Evolutionary conservation across 257 asterid species (phyloP).

Genomic region (Paraleonurus japonicus): DNA sequence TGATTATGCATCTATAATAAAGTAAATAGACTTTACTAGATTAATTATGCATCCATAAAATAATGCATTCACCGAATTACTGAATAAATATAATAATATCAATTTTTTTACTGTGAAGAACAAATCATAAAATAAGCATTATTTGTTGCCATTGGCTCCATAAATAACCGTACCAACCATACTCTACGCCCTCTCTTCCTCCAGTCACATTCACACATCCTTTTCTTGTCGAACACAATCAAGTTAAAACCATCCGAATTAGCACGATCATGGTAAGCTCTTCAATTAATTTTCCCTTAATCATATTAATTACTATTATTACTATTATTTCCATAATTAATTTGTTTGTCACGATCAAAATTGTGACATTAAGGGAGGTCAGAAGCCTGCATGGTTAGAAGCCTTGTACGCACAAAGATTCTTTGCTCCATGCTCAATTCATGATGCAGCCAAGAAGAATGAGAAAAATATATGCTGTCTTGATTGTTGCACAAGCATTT

Average conservation of each 20-base stretch:
- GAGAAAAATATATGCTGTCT: constrained; percentile 88
- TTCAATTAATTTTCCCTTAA: background rate
- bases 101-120: too few species aligned
- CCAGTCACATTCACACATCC: constrained; percentile 15
- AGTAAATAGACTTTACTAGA: too few species aligned
- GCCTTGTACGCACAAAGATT: constrained; percentile 65
- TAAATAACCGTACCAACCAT: constrained; percentile 50
- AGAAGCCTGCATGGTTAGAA: constrained; percentile 89
- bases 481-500: constrained; percentile 92
- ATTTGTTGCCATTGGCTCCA: constrained; percentile 40
- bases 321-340: background rate
- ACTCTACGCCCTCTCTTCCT: constrained; percentile 46
- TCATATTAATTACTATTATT: background rate
- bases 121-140: background rate
- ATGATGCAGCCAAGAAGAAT: constrained; percentile 78
- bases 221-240: background rate
- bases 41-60: too few species aligned
- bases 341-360: background rate
- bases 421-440: constrained; percentile 72
- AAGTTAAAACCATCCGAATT: background rate
- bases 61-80: too few species aligned
- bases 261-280: constrained; percentile 52
- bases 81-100: too few species aligned
- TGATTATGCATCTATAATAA: too few species aligned
- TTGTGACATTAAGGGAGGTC: constrained; percentile 38